Evolutionary conservation across 192 early-diverging fungal species (phyloP), one percentile per base, ranked within the genome.

Genomic region (Phlyctochytrium planicorne): DNA sequence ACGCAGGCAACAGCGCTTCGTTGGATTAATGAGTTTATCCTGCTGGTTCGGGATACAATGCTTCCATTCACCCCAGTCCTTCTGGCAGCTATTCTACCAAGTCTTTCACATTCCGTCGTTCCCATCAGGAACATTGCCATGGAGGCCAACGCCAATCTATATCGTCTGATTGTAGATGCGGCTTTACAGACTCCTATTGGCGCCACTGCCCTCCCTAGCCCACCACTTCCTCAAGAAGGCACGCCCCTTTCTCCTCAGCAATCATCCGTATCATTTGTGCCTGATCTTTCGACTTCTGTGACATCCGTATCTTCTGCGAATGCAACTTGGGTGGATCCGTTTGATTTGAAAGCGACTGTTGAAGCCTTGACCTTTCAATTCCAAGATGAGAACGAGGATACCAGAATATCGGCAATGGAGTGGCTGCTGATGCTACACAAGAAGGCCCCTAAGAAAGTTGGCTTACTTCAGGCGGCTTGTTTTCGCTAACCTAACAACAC

Each of bases 341-440:
- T 98, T 77, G 94, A 98, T 78, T 90, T 92, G 59, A 86, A 88
- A 35, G 75, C 84, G 0, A 93, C 93, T 0, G 90, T 98, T 3
- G 87, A 87, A 29, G 86, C 91, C 0, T 62, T 99, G 2, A 90
- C 90, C 40, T 69, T 82, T 14, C 90, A 91, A 63, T 90, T 91
- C 60, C 77, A 88, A 63, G 91, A 97, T 73, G 91, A 93, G 62
- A 89, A 92, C 62, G 96, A 98, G 73, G 93, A 95, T 62, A 96
- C 98, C 0, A 82, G 96, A 33, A 84, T 95, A 2, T 91, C 93
- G 0, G 90, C 91, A 33, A 78, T 99, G 72, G 94, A 96, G 34
- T 99, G 98, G 98, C 79, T 99, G 12, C 71, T 95, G n/a, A 94
- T 98, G 88, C 75, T 99, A 37, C 96, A 99, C 69, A 91, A 89